Percentiles rank a stretch among this genome's conserved stretches.
phyloP scores from a whole-genome alignment of 129 eudicot genomes.

The Silybum marianum region DNA sequence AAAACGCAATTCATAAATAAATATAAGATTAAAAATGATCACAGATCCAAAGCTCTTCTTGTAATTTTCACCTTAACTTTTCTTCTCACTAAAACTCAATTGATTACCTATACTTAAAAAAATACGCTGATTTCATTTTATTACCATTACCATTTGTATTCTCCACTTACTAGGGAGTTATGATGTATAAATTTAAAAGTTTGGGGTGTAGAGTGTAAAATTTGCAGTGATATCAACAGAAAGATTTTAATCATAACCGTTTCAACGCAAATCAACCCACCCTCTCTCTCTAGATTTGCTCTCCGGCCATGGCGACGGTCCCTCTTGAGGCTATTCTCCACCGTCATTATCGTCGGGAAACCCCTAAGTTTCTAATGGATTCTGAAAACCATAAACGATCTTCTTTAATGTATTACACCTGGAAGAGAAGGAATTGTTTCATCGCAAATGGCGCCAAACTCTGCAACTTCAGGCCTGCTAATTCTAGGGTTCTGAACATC shows the following conservation, averaged over 20 bases:
- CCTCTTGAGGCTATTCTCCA: constrained; percentile 36
- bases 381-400: constrained; percentile 18
- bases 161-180: not conserved
- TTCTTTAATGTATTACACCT: constrained; percentile 28
- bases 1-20: too few relatives aligned
- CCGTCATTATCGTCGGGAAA: constrained; percentile 23
- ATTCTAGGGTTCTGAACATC: not conserved
- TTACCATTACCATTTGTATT: not conserved
- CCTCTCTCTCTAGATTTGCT: not conserved
- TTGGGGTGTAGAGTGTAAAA: not conserved
- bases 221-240: not conserved
- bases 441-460: constrained; percentile 25
- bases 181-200: not conserved
- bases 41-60: too few relatives aligned
- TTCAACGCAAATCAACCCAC: not conserved
- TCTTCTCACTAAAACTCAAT: too few relatives aligned
- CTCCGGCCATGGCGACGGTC: constrained; percentile 34
- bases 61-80: too few relatives aligned
- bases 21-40: too few relatives aligned
- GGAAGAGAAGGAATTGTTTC: not conserved
- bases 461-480: constrained; percentile 25
- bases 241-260: not conserved
- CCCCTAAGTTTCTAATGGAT: constrained; percentile 21
- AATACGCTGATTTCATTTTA: too few relatives aligned
- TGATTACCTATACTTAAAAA: too few relatives aligned